phyloP scores from a whole-genome alignment of 2,329 filamentous ascomycete species.

The Aspergillus intermedius region DNA sequence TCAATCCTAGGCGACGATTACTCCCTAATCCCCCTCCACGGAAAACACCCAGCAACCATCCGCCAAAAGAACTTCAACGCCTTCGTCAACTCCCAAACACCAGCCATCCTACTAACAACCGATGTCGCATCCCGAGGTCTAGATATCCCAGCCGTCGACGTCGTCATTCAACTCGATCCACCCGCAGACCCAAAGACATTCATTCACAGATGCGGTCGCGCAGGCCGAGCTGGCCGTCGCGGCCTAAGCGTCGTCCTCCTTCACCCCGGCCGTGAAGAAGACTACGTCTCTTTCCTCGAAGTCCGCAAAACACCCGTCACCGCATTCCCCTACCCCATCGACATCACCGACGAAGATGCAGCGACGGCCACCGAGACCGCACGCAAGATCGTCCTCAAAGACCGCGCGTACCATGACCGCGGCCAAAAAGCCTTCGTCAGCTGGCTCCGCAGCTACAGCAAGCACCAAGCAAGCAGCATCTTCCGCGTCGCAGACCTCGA shows the following conservation, averaged over 20 bases:
- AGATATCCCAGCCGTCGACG: constrained; percentile 84
- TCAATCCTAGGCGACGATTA: constrained; percentile 62
- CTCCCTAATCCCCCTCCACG: constrained; percentile 73
- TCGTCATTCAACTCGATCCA: constrained; percentile 83
- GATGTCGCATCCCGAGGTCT: constrained; percentile 86
- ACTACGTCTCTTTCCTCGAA: constrained; percentile 80
- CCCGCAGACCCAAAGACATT: constrained; percentile 82
- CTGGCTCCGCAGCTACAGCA: constrained; percentile 85
- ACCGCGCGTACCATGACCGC: constrained; percentile 72
- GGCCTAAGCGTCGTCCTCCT: constrained; percentile 83
- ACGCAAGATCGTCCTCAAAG: constrained; percentile 49
- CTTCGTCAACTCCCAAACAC: constrained; percentile 67
- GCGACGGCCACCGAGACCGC: constrained; percentile 53
- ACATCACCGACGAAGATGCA: constrained; percentile 57
- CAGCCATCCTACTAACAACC: constrained; percentile 81
- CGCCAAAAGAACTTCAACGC: constrained; percentile 79
- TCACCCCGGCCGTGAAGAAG: constrained; percentile 77
- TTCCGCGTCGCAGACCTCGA: constrained; percentile 77
- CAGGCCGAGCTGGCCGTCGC: constrained; percentile 58
- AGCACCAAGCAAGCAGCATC: constrained; percentile 85
- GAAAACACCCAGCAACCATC: constrained; percentile 82
- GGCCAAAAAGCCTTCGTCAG: constrained; percentile 87
- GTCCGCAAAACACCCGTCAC: constrained; percentile 79
- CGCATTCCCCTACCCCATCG: constrained; percentile 54
- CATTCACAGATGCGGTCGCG: constrained; percentile 59